Evolutionary conservation across 495 filamentous ascomycete genomes (phyloP).

Genomic region (Daldinia bambusicola): DNA sequence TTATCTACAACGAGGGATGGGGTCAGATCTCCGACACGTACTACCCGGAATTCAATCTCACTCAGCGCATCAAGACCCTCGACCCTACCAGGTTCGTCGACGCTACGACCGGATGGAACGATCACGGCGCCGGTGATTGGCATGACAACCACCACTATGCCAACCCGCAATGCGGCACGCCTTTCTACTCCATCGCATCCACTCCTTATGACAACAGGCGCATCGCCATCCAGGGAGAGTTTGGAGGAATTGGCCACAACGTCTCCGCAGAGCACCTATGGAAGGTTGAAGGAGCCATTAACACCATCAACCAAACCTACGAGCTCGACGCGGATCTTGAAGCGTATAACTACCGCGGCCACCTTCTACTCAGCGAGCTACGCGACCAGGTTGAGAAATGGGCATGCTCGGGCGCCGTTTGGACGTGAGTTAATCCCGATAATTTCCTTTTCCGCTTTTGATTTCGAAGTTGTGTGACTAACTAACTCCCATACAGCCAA

Average conservation of each 20-base stretch:
- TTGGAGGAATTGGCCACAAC: constrained; percentile 72
- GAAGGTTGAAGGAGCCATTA: constrained; percentile 66
- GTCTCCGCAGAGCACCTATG: constrained; percentile 66
- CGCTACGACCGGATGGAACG: constrained; percentile 67
- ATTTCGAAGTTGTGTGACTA: not conserved
- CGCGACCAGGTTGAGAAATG: constrained; percentile 65
- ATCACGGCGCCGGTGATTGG: constrained; percentile 45
- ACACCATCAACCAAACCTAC: constrained; percentile 71
- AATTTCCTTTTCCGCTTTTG: not conserved
- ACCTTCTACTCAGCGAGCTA: constrained; percentile 63
- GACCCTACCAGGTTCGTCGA: constrained; percentile 72
- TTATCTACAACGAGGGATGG: constrained; percentile 80
- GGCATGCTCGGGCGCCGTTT: constrained; percentile 56
- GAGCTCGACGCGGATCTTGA: constrained; percentile 67
- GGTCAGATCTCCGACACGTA: constrained; percentile 61
- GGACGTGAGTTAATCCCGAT: constrained; percentile 42
- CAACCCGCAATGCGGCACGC: constrained; percentile 74
- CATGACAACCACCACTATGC: constrained; percentile 78
- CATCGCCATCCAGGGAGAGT: constrained; percentile 75
- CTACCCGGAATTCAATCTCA: constrained; percentile 66
- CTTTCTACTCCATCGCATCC: constrained; percentile 66
- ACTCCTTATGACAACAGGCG: constrained; percentile 67
- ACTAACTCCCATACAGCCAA: constrained; percentile 59
- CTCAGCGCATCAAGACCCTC: constrained; percentile 60
- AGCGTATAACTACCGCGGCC: constrained; percentile 72